These are phyloP conservation scores for Scheffersomyces insectosa DNA, from an alignment of 1,139 yeast genomes.

Conservation along the genomic window DNA sequence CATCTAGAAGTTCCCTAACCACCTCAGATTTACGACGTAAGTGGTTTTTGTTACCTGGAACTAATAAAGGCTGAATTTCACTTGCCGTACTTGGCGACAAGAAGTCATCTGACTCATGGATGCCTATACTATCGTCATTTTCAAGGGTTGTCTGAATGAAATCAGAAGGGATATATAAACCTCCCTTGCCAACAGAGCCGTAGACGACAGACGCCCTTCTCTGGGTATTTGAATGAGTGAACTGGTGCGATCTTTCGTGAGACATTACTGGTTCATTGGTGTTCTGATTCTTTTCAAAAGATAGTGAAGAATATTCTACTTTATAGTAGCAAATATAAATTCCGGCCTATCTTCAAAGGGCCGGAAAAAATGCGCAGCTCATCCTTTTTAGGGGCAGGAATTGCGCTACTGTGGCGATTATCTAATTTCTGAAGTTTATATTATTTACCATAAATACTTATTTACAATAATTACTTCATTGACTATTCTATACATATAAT, in stretches of 20 bases:
- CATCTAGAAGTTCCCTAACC: constrained; percentile 29
- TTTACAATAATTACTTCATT: not conserved
- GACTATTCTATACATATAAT: not conserved
- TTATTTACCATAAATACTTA: not conserved
- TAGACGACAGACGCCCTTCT: constrained; percentile 55
- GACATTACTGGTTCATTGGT: no score
- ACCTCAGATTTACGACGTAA: constrained; percentile 24
- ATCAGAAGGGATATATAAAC: constrained; percentile 53
- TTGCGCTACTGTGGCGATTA: not conserved
- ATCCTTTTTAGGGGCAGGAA: not conserved
- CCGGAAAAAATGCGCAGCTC: not conserved
- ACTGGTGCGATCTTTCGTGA: constrained; percentile 34
- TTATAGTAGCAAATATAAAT: no score
- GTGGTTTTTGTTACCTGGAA: not conserved
- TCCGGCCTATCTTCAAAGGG: not conserved
- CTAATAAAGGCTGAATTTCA: constrained; percentile 17
- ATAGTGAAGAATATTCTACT: not conserved
- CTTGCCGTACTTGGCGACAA: constrained; percentile 9
- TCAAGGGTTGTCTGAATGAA: constrained; percentile 25
- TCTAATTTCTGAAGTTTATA: not conserved
- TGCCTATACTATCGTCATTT: constrained; percentile 12
- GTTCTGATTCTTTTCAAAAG: not conserved
- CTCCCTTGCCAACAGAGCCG: constrained; percentile 56
- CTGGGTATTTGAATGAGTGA: constrained; percentile 47
- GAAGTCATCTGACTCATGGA: constrained; percentile 13